phyloP scores from a whole-genome alignment of 129 eudicot species.

The Gnaphalium uliginosum region DNA sequence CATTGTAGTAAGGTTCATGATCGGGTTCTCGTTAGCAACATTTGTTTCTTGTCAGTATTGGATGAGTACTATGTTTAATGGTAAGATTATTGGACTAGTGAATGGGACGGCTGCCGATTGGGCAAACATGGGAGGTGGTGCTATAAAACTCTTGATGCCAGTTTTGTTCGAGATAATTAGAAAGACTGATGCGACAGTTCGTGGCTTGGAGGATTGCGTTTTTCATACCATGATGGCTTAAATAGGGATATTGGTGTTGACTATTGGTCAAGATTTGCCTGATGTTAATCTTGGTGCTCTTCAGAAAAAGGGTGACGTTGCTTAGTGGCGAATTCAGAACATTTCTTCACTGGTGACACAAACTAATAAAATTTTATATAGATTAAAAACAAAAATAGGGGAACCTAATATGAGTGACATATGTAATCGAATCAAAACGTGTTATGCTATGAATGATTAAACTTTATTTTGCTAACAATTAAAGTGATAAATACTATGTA shows the following conservation, averaged over 20 bases:
- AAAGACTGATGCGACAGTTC: conserved; percentile 46
- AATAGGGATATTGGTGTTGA: conserved; percentile 61
- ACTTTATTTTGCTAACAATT: too few species aligned
- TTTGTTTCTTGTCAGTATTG: conserved; percentile 68
- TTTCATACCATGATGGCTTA: conserved; percentile 52
- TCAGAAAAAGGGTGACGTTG: conserved; percentile 45
- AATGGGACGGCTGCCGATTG: conserved; percentile 68
- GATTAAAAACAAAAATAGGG: too few species aligned
- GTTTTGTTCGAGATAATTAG: conserved; percentile 43
- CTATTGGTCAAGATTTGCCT: conserved; percentile 61
- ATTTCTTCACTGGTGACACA: too few species aligned
- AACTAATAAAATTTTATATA: too few species aligned
- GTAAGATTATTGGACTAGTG: conserved; percentile 46
- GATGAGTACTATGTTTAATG: conserved; percentile 69
- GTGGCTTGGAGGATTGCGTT: conserved; percentile 67
- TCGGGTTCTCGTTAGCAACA: conserved; percentile 35
- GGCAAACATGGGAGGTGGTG: conserved; percentile 73
- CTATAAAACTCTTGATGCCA: conserved; percentile 58
- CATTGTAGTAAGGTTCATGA: conserved; percentile 52
- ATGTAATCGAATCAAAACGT: too few species aligned
- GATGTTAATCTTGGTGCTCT: conserved; percentile 57
- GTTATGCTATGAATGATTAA: too few species aligned
- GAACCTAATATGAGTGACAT: too few species aligned
- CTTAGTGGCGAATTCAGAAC: too few species aligned
- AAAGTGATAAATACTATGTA: too few species aligned